Conservation (phyloP, 495 filamentous ascomycete genomes). For the Podospora anserina region DNA sequence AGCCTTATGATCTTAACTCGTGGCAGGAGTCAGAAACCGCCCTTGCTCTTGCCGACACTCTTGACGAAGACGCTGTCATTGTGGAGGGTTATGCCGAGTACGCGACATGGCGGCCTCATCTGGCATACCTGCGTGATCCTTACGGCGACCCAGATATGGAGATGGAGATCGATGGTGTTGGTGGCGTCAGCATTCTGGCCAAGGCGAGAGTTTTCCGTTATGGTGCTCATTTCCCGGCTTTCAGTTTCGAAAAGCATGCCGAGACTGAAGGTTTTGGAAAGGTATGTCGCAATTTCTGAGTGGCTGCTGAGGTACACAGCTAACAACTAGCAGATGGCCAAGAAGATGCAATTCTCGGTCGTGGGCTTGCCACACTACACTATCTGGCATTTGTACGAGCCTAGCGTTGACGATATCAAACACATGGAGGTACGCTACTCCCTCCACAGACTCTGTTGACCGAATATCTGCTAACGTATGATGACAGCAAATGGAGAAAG, state of each 20-base stretch:
- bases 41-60: conserved; percentile 83
- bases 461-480: conserved; percentile 17
- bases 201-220: conserved; percentile 93
- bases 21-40: conserved; percentile 99
- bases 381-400: conserved; percentile 99
- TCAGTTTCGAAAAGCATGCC: conserved; percentile 98
- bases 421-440: conserved; percentile 75
- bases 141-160: conserved; percentile 99
- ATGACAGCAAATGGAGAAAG: conserved; percentile 76
- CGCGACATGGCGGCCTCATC: conserved; percentile 95
- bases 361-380: conserved; percentile 96
- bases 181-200: conserved; percentile 94
- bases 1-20: conserved; percentile 97
- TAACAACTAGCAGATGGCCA: conserved; percentile 78
- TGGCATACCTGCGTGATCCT: conserved; percentile 94
- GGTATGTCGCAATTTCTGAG: conserved; percentile 49
- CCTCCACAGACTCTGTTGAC: neutral
- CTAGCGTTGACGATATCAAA: conserved; percentile 90
- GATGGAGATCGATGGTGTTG: conserved; percentile 98
- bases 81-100: conserved; percentile 99
- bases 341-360: conserved; percentile 93
- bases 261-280: conserved; percentile 99
- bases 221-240: conserved; percentile 96
- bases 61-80: conserved; percentile 98
- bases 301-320: conserved; percentile 11